phyloP scores from a whole-genome alignment of 768 basidiomycete species.

The Tephrocybe sp. region DNA sequence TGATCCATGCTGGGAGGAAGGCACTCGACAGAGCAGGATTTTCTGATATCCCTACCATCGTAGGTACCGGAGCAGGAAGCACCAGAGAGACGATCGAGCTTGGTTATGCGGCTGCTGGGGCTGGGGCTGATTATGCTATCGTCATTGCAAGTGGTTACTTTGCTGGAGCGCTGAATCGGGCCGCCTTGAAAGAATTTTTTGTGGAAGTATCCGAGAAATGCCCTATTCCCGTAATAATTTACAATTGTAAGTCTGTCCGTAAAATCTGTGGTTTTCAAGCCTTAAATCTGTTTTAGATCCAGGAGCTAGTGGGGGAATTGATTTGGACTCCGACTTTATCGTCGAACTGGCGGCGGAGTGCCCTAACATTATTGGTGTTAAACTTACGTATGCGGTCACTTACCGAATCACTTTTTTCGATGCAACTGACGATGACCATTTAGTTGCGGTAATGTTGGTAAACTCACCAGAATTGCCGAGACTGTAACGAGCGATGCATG shows the following conservation, averaged over 20 bases:
- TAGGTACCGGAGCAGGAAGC: constrained; percentile 80
- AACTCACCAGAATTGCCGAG: constrained; percentile 81
- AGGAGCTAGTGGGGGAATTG: constrained; percentile 84
- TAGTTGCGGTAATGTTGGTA: constrained; percentile 90
- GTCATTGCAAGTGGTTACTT: constrained; percentile 88
- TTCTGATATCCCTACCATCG: constrained; percentile 61
- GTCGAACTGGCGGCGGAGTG: constrained; percentile 72
- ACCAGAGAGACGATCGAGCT: constrained; percentile 81
- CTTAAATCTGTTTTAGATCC: constrained; percentile 51
- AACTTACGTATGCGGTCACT: constrained; percentile 70
- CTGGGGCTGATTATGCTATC: constrained; percentile 85
- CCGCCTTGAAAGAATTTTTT: constrained; percentile 78
- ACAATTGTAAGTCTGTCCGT: constrained; percentile 66
- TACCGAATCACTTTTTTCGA: neutral
- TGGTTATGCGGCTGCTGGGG: constrained; percentile 71
- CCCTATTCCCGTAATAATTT: constrained; percentile 84
- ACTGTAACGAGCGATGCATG: constrained; percentile 59
- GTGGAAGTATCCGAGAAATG: constrained; percentile 74
- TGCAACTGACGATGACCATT: neutral
- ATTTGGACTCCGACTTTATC: constrained; percentile 88
- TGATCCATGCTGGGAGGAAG: constrained; percentile 66
- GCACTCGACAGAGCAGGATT: constrained; percentile 70
- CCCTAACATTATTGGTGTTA: constrained; percentile 81
- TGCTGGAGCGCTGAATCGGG: constrained; percentile 67
- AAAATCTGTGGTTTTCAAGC: constrained; percentile 3